Conservation (phyloP, 768 basidiomycete species). For the Pleurotus citrinopileatus region DNA sequence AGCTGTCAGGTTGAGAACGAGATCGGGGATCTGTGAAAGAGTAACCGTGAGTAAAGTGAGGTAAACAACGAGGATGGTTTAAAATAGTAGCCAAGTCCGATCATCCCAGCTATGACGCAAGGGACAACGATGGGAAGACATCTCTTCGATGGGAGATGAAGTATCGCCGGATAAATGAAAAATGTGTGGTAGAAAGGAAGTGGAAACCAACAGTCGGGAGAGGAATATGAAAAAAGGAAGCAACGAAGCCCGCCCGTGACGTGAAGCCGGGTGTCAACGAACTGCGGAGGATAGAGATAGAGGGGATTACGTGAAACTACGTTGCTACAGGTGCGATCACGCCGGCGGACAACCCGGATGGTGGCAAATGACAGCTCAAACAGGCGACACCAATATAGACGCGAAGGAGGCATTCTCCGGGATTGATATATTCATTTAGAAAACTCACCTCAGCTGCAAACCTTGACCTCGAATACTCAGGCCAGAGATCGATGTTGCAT, state of each 20-base stretch:
- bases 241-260: background rate
- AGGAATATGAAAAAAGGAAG: background rate
- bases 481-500: constrained; percentile 48
- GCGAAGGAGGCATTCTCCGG: background rate
- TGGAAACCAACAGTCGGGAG: background rate
- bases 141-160: too few relatives aligned
- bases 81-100: too few relatives aligned
- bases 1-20: constrained; percentile 41
- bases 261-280: background rate
- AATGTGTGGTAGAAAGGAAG: background rate
- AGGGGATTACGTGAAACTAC: too few relatives aligned
- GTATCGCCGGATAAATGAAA: too few relatives aligned
- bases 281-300: too few relatives aligned
- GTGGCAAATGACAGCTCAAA: too few relatives aligned
- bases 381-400: background rate
- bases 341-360: too few relatives aligned
- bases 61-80: too few relatives aligned
- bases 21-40: constrained; percentile 42
- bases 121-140: too few relatives aligned
- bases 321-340: too few relatives aligned
- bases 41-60: background rate
- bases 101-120: too few relatives aligned
- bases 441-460: constrained; percentile 39
- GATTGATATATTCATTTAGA: too few relatives aligned
- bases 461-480: constrained; percentile 39